Base-by-base conservation (phyloP, 306 rosid species). In the Gynostemma pentaphyllum region DNA sequence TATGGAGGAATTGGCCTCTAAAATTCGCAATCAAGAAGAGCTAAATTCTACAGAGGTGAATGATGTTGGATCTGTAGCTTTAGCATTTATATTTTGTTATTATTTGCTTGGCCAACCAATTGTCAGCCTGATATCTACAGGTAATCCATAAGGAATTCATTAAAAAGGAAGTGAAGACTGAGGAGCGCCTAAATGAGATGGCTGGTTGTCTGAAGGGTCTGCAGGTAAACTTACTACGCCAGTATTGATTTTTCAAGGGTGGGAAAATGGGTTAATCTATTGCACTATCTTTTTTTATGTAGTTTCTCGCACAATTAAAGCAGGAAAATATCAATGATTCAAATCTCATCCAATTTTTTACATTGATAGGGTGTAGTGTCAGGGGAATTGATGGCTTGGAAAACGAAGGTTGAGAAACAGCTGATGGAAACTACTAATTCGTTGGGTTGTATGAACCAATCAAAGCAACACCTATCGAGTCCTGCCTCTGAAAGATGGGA, bases 401-500 rank as follows among this genome's bases (percentile, higher is more conserved):
- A 86, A 79, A 71, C 80, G 54, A 69, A 79, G 70, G 81, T 82
- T 45, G 91, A 86, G 72, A 80, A 76, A 41, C 89, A 89, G 68
- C 71, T 86, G 64, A 68, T 36, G 27, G 95, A 86, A 62, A 75
- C 77, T 62, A 72, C 79, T 50, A 82, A 66, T 68, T 76, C 80
- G 46, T 46, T 84, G 80, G 74, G 78, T 46, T 63, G 78, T 45
- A 70, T 81, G 56, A 86, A 79, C 68, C 74, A 72, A 52, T 45
- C 79, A 32, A 81, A 66, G 73, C 87, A 73, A 68, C 48, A 57
- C 56, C 57, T 76, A 45, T 21, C 60, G 37, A 79, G 84, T 60
- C 80, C 77, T 28, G 66, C 62, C 46, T 74, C 85, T 45, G 88
- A 86, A 59, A 76, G 68, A 69, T 89, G 95, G 96, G 79, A 83